Conservation (phyloP, 2,329 filamentous ascomycete genomes). For the Aureobasidium zeae region DNA sequence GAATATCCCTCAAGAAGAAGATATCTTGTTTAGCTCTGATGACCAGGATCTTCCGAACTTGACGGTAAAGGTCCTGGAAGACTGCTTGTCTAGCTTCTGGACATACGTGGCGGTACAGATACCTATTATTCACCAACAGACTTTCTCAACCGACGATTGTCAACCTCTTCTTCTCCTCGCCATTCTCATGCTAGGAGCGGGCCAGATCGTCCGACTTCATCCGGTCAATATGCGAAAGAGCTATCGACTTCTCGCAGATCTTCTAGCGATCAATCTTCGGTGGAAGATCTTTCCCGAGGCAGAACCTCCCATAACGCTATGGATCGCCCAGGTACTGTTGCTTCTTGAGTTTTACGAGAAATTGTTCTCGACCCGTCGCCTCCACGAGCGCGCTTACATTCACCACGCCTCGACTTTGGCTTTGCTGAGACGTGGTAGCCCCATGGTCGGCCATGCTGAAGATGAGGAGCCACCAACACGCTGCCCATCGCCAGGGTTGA, state of each 20-base stretch:
- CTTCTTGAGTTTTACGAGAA: slow-evolving; percentile 89
- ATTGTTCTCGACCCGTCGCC: slow-evolving; percentile 81
- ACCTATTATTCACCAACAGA: slow-evolving; percentile 84
- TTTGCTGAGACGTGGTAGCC: slow-evolving; percentile 81
- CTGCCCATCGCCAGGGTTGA: not conserved
- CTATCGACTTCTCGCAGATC: slow-evolving; percentile 74
- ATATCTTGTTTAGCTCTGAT: slow-evolving; percentile 1
- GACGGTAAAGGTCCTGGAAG: slow-evolving; percentile 85
- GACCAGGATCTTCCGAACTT: slow-evolving; percentile 39
- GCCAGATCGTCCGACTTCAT: slow-evolving; percentile 72
- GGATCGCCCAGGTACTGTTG: slow-evolving; percentile 83
- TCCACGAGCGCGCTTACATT: slow-evolving; percentile 89
- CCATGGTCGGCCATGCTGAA: slow-evolving; percentile 73
- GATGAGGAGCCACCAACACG: slow-evolving; percentile 54
- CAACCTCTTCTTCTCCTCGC: slow-evolving; percentile 71
- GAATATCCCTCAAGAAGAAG: not conserved
- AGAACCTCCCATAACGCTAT: slow-evolving; percentile 79
- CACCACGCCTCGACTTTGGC: slow-evolving; percentile 91
- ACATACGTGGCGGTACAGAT: slow-evolving; percentile 82
- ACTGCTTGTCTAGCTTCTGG: slow-evolving; percentile 87
- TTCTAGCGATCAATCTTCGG: slow-evolving; percentile 77
- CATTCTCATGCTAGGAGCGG: slow-evolving; percentile 83
- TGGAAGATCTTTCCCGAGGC: slow-evolving; percentile 95
- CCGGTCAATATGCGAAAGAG: slow-evolving; percentile 61
- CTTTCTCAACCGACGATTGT: slow-evolving; percentile 74